Conservation (phyloP, 768 basidiomycete species). For the Flagelloscypha sp. region DNA sequence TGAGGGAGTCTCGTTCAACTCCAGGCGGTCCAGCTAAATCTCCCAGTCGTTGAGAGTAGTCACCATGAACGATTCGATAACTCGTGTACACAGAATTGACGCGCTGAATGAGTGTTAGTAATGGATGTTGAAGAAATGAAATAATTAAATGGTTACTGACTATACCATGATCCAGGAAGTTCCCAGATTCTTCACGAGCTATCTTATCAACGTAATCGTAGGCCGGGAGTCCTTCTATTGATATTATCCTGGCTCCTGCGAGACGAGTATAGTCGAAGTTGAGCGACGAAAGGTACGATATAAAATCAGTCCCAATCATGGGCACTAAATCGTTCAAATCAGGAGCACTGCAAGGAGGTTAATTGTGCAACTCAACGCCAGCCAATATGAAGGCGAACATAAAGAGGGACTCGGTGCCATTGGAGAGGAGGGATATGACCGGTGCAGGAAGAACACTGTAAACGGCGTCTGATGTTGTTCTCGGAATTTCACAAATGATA, state of each 20-base stretch:
- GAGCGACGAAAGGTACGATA: conserved; percentile 36
- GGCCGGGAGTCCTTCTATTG: conserved; percentile 45
- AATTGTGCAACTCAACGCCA: too few species aligned
- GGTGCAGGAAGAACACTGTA: conserved; percentile 44
- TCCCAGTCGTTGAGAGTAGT: conserved; percentile 53
- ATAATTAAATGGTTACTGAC: too few species aligned
- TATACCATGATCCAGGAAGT: conserved; percentile 55
- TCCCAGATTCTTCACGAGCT: conserved; percentile 51
- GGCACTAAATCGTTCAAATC: conserved; percentile 44
- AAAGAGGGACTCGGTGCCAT: conserved; percentile 24
- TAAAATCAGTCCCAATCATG: conserved; percentile 37
- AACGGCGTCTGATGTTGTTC: too few species aligned
- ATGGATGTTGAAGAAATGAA: too few species aligned
- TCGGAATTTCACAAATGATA: too few species aligned
- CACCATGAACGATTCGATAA: conserved; percentile 38
- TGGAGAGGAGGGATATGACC: conserved; percentile 39
- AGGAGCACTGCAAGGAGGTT: too few species aligned
- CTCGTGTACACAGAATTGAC: conserved; percentile 56
- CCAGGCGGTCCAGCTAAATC: conserved; percentile 46
- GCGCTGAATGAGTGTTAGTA: too few species aligned
- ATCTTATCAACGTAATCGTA: conserved; percentile 50
- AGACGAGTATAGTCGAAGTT: conserved; percentile 52
- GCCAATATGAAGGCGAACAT: too few species aligned
- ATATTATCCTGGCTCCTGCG: conserved; percentile 48
- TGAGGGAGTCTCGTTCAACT: conserved; percentile 37